Base-by-base conservation (phyloP, 768 basidiomycete species). In the Auriculariales sp. region DNA sequence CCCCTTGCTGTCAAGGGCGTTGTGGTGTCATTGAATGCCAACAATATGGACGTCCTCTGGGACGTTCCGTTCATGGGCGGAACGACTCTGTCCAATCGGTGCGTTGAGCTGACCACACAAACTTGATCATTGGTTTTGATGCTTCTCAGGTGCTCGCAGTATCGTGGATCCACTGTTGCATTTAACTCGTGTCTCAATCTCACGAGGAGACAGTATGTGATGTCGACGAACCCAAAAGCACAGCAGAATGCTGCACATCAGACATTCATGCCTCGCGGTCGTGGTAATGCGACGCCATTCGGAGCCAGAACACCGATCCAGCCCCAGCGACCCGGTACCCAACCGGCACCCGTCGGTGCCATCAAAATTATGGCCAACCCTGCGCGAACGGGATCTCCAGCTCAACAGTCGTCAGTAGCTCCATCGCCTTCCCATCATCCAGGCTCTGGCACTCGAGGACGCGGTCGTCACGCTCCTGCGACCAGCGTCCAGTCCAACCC, bases 51-150 rank as follows among this genome's bases (percentile, higher is more conserved):
- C 62, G 84, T 98, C 22, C 75, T 94, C 0, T 98, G 95, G 88
- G 95, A 99, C 62, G 81, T 84, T 22, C 75, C 90, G 1, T 98
- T 99, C 66, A 88, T 99, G 78, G 81, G 90, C 19, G 95, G 95
- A 5, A 73, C 75, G 2, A 95, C 87, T 0, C 68, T 98, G 10
- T 79, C 81, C 3, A 88, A 87, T 58, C 72, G 92, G 86, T 90
- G 57, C 52, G 68, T 51, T 32, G 12, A 3, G 9, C 14, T 19
- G 3, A 45, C 19, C 60, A 59, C 19, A 44, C 28, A 17, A n/a
- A 31, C 11, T 6, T 24, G n/a, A 29, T 44, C 12, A 27, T 14
- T 54, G 22, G 1, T 47, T 35, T 24, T 15, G 11, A 15, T 12
- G 2, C 32, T 10, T 29, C 31, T 25, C 54, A 90, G 90, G 54